These are phyloP conservation scores for Colletotrichum camelliae DNA, from an alignment of 2,329 filamentous ascomycete species.

Conservation along the genomic window DNA sequence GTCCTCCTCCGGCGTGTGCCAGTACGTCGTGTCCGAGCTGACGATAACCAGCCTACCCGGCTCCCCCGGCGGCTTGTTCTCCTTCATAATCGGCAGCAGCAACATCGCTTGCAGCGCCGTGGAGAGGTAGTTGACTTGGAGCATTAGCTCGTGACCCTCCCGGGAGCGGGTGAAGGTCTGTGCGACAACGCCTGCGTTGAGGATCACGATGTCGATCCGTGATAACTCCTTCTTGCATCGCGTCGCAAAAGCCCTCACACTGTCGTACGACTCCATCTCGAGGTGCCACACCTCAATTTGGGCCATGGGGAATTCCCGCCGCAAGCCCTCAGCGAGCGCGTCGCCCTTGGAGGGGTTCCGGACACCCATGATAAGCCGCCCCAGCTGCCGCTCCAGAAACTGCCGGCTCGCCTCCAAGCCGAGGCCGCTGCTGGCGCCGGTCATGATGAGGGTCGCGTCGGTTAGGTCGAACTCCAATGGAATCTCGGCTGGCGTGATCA, in stretches of 20 bases:
- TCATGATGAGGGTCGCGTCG: conserved; percentile 42
- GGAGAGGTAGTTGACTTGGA: conserved; percentile 33
- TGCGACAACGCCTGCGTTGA: conserved; percentile 22
- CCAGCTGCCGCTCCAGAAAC: conserved; percentile 36
- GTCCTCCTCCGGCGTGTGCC: conserved; percentile 26
- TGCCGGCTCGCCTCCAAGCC: conserved; percentile 45
- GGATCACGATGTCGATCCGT: conserved; percentile 20
- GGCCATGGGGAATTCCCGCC: conserved; percentile 15
- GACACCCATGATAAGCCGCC: conserved; percentile 45
- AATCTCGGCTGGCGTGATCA: conserved; percentile 15
- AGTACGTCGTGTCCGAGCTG: conserved; percentile 30
- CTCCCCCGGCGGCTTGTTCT: conserved; percentile 16
- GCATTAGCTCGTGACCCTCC: conserved; percentile 27
- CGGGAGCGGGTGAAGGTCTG: conserved; percentile 4
- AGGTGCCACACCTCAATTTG: conserved; percentile 21
- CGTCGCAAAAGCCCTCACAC: conserved; percentile 13
- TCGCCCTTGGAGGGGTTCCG: conserved; percentile 36
- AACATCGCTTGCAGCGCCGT: conserved; percentile 27
- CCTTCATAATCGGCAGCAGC: conserved; percentile 25
- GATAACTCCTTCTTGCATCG: background rate
- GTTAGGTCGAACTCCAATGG: conserved; percentile 8
- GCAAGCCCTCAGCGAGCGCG: conserved; percentile 23
- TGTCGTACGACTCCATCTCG: conserved; percentile 22
- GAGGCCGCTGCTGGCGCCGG: conserved; percentile 48
- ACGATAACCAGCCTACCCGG: conserved; percentile 35